Base-by-base conservation (phyloP, 2,329 filamentous ascomycete genomes). In the Pleoardoris graminearum region DNA sequence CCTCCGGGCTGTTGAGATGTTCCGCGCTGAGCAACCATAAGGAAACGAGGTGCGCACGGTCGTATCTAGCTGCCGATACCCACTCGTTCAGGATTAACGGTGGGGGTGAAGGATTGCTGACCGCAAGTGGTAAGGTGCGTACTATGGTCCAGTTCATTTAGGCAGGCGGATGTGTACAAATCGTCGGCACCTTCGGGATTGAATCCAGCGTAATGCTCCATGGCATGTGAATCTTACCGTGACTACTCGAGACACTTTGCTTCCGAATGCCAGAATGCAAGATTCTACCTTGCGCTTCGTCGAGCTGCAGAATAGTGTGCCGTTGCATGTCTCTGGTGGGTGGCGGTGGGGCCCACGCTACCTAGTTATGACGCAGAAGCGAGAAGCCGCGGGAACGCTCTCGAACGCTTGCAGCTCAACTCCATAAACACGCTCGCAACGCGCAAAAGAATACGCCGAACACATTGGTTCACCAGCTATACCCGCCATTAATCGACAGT, bases 291-390 rank as follows among this genome's bases (percentile, higher is more conserved):
- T 10, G 10, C 10, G 25, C 25, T 27, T 27, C 25, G 5, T 27
- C 6, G 25, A 27, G 25, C 5, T 27, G 25, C 10, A 10, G 25
- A n/a, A 5, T 27, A 5, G 30, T 33, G n/a, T 33, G n/a, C n/a
- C 5, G 30, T n/a, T 33, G 30, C 30, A 33, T 10, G 25, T 27
- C 6, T 33, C 14, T 10, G 30, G 42, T 33, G 30, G 30, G 19
- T 17, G 6, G 8, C 10, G 22, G 44, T 47, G 44, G 44, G 44
- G 44, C 21, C 23, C n/a, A 47, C 22, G 42, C 41, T 30, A 27
- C 23, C n/a, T n/a, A n/a, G n/a, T n/a, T n/a, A 61, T 63, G 60
- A 63, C 62, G 60, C 44, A 47, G 57, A 65, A 62, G 22, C 43
- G 43, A 33, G 41, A 46, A 46, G 3, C 23, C 36, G 27, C 45